phyloP scores from a whole-genome alignment of 768 basidiomycete species.

The Leucogyrophana mollusca region DNA sequence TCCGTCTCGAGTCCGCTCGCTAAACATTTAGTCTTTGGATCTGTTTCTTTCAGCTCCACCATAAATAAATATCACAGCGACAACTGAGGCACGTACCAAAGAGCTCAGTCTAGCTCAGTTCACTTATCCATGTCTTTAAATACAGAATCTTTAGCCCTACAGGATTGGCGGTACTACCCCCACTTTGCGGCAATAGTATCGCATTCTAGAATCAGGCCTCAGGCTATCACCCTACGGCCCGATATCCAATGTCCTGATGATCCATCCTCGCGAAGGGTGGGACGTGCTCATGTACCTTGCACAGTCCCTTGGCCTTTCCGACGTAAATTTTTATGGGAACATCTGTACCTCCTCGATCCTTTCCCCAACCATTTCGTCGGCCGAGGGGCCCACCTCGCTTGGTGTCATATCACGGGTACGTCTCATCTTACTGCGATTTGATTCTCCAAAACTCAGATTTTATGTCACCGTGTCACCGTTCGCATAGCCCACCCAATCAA shows the following conservation, averaged over 20 bases:
- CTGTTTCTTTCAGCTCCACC: too few relatives aligned
- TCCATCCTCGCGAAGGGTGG: neutral
- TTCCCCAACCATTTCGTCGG: too few relatives aligned
- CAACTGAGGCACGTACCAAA: too few relatives aligned
- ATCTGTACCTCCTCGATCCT: neutral
- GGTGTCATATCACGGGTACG: neutral
- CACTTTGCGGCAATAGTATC: neutral
- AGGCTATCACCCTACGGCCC: neutral
- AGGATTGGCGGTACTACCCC: too few relatives aligned
- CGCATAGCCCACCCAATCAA: neutral
- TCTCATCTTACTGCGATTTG: neutral
- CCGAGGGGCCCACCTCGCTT: neutral
- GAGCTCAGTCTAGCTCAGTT: too few relatives aligned
- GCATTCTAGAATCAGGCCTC: too few relatives aligned
- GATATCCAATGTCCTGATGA: slow-evolving; percentile 1
- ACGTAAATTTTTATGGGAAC: slow-evolving; percentile 1
- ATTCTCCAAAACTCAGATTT: neutral
- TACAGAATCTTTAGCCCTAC: too few relatives aligned
- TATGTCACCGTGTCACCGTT: neutral
- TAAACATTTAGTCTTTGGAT: too few relatives aligned
- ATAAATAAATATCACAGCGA: too few relatives aligned
- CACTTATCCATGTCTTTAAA: too few relatives aligned
- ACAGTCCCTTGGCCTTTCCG: neutral
- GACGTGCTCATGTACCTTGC: neutral
- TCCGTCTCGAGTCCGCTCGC: too few relatives aligned